Evolutionary conservation across 2,329 filamentous ascomycete species (phyloP), one percentile per base, ranked within the genome.

Genomic region (Monosporascus sp.): DNA sequence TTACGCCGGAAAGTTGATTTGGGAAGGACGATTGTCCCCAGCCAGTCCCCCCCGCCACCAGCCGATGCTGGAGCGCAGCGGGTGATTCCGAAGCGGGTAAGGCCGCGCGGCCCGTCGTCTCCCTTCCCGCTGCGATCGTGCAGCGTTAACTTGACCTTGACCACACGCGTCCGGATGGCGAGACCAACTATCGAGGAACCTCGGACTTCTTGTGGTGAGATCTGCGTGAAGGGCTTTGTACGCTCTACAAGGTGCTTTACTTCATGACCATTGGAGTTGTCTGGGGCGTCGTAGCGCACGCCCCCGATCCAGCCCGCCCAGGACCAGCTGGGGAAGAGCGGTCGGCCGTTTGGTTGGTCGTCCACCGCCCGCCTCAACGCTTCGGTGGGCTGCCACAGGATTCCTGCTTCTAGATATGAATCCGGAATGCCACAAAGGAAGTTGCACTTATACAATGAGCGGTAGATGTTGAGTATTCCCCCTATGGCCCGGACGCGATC

Each of bases 241-340:
- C 9, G 27, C 3, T 31, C 27, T 3, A 31, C 27, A 31, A 31
- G 9, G 9, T 31, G 9, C 11, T 11, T 31, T 5, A 31, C 27
- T 31, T 31, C 43, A 31, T 50, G 34, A 5, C 48, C 43, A 20
- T 53, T 53, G 16, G 22, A 50, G 14, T 53, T 41, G 26, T 37
- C 27, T 16, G 31, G 48, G 24, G 45, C 31, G 20, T 50, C 48
- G 36, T 50, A 53, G 11, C 31, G 31, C 4, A 53, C 48, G 6
- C 38, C 27, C 14, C 52, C 52, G 4, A 53, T 46, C 52, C 52
- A 53, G 16, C 52, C 52, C 6, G 46, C 52, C 52, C 48, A 53
- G 3, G 52, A 46, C 52, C 52, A 53, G 20, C 52, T 53, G 11
- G 52, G 52, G 27, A 49, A 40, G 14, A 50, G 40, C 20, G 47